Conservation (phyloP, 2,329 filamentous ascomycete species). For the Remersonia thermophila region DNA sequence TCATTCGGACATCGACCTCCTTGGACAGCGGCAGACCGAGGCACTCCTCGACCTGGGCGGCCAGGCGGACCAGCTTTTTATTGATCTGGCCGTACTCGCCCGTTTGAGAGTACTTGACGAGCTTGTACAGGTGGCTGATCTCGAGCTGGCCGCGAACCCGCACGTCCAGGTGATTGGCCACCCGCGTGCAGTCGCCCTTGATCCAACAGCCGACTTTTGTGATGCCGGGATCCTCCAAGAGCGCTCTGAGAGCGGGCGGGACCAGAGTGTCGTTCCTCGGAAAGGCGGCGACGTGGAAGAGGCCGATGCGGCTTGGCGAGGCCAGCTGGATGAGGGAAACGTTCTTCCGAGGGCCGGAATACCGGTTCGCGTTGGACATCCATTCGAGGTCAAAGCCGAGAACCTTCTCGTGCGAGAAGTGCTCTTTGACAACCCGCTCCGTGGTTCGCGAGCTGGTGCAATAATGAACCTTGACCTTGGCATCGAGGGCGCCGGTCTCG, state of each 20-base stretch:
- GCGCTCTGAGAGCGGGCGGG: conserved; percentile 54
- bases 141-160: conserved; percentile 60
- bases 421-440: conserved; percentile 49
- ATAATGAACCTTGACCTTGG: conserved; percentile 61
- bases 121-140: conserved; percentile 67
- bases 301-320: conserved; percentile 58
- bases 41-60: conserved; percentile 56
- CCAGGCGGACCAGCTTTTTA: conserved; percentile 52
- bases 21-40: conserved; percentile 67
- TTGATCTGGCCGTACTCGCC: conserved; percentile 46
- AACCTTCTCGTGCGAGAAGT: conserved; percentile 57
- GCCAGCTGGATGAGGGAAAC: conserved; percentile 77
- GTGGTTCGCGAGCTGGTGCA: conserved; percentile 56
- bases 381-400: conserved; percentile 91
- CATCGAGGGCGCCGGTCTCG: conserved; percentile 26
- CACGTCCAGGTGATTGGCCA: conserved; percentile 55
- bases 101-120: conserved; percentile 54
- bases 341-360: conserved; percentile 47
- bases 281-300: conserved; percentile 70
- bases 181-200: conserved; percentile 54
- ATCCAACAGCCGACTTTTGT: conserved; percentile 70
- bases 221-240: conserved; percentile 59
- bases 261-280: conserved; percentile 44
- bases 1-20: conserved; percentile 52
- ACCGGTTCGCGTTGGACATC: conserved; percentile 40